Base-by-base conservation (phyloP, 163 green algal genomes). In the Coccomyxa subellipsoidea region DNA sequence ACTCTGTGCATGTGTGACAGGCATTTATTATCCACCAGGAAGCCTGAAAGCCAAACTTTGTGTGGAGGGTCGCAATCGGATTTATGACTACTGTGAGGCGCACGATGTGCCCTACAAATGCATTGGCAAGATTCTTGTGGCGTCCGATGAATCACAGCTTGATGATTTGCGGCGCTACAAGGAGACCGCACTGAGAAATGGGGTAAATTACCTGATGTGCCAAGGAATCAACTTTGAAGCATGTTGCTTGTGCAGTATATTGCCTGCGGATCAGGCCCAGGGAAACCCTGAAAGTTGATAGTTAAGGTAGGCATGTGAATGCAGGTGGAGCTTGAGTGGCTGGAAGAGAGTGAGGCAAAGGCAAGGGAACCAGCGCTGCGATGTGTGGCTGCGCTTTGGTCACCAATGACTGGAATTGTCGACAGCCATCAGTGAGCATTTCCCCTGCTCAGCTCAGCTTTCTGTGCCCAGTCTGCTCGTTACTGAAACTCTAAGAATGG, bases 11-110 rank as follows among this genome's bases (percentile, higher is more conserved):
- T 78, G 72, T 40, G 34, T n/a, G 10, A 9, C 53, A 88, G 92
- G 93, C 9, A 66, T 96, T 8, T 95, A 97, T 76, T 96, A 96
- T 85, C 83, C 84, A 2, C 84, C 80, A 18, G 90, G 87, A 39
- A 92, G 83, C 76, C 78, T 96, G 18, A 96, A 96, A 82, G 90
- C 90, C 4, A 77, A 79, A 34, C 77, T 94, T 12, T 97, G 94
- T 77, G 86, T 96, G 54, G 73, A 91, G 34, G 94, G 94, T 10
- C 84, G 83, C 32, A 37, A 90, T 4, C 69, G 84, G 80, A 81
- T 95, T 47, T 89, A 90, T 71, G 53, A 72, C 0, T 93, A 91
- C 47, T 92, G 87, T 66, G 37, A 73, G 12, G 18, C 77, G 31
- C 77, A 87, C 15, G 69, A 53, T 47, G 82, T 96, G 31, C 81